These are phyloP conservation scores for Akanthomyces muscarius DNA, from an alignment of 2,329 filamentous ascomycete genomes.

Conservation along the genomic window DNA sequence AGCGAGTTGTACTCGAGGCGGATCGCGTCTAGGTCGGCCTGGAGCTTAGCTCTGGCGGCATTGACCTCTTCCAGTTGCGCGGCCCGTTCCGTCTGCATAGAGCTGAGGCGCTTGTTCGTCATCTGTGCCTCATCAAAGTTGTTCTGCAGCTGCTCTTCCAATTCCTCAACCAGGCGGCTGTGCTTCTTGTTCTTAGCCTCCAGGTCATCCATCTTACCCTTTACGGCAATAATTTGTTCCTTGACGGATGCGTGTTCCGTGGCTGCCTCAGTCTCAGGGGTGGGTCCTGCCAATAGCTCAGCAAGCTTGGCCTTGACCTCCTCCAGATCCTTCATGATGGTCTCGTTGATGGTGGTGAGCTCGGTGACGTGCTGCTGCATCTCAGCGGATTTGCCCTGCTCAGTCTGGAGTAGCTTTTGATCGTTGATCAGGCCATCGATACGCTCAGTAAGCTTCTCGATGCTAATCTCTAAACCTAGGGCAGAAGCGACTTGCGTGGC, in stretches of 20 bases:
- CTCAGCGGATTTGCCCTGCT: conserved; percentile 56
- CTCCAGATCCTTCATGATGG: conserved; percentile 59
- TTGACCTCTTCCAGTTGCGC: conserved; percentile 76
- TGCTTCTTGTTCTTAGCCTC: conserved; percentile 80
- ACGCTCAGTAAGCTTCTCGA: conserved; percentile 63
- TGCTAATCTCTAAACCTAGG: conserved; percentile 58
- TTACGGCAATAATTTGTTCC: conserved; percentile 58
- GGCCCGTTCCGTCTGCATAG: conserved; percentile 70
- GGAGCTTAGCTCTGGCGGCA: conserved; percentile 56
- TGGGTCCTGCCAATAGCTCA: conserved; percentile 44
- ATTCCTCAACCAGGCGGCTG: conserved; percentile 84
- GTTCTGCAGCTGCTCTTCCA: conserved; percentile 91
- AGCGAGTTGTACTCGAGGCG: conserved; percentile 58
- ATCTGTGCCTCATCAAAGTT: conserved; percentile 92
- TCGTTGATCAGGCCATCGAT: conserved; percentile 55
- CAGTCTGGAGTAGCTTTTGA: conserved; percentile 55
- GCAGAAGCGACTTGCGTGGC: conserved; percentile 60
- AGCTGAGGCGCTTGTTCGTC: conserved; percentile 80
- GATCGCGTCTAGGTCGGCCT: conserved; percentile 64
- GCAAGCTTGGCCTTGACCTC: conserved; percentile 52
- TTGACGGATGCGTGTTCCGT: conserved; percentile 44
- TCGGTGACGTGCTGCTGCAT: conserved; percentile 54
- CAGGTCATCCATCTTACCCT: conserved; percentile 60
- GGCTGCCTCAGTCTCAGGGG: conserved; percentile 42
- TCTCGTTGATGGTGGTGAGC: conserved; percentile 55